Conservation (phyloP, 2,329 filamentous ascomycete genomes). For the Pleochaeta shiraiana region DNA sequence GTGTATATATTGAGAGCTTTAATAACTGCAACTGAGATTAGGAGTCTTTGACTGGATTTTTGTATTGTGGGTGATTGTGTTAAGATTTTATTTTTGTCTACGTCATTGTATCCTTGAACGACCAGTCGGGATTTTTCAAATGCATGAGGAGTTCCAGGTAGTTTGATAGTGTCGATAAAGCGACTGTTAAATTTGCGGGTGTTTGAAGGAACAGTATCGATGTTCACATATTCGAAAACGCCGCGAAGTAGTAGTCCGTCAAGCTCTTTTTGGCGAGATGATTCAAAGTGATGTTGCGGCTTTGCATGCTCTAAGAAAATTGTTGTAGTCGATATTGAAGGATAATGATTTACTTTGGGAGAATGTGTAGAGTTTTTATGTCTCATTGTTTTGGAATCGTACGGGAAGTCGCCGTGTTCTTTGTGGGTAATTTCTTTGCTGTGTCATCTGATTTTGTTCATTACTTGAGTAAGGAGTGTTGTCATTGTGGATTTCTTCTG, state of each 20-base stretch:
- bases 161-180: conserved; percentile 7
- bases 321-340: too few species aligned
- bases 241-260: not conserved
- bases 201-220: not conserved
- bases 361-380: too few species aligned
- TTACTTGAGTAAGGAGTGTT: not conserved
- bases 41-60: not conserved
- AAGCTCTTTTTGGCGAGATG: conserved; percentile 1
- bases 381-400: not conserved
- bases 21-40: not conserved
- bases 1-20: not conserved
- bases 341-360: too few species aligned
- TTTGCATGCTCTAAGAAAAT: too few species aligned
- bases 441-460: not conserved
- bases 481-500: not conserved
- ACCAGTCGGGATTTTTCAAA: not conserved
- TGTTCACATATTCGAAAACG: not conserved
- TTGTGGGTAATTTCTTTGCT: not conserved
- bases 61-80: conserved; percentile 7
- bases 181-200: not conserved
- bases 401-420: not conserved
- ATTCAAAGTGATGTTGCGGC: too few species aligned
- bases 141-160: conserved; percentile 3
- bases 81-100: conserved; percentile 4
- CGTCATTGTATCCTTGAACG: conserved; percentile 7